Evolutionary conservation across 805 yeast genomes (phyloP), one percentile per base, ranked within the genome.

Genomic region (Saccharomycopsis sp.): DNA sequence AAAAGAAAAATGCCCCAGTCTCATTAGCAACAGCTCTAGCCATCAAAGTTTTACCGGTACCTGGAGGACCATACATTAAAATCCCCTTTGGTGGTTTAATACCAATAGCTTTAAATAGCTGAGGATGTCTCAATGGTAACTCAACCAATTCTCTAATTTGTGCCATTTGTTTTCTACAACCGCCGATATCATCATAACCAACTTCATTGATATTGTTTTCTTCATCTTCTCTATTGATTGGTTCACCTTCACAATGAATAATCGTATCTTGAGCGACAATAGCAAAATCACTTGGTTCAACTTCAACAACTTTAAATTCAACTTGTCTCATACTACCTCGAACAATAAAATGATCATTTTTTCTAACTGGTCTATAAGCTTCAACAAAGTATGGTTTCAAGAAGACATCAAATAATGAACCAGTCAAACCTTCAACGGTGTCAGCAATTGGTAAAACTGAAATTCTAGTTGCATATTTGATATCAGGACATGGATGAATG

Each of bases 21-120:
- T 93, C 98, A 59, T 93, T 93, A 39, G 98, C 98, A 43, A 93
- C 98, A n/a, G 98, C 98, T 64, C 98, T 81, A 1, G 98, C 98
- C 96, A 93, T 88, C 56, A 93, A 74, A 26, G 98, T 93, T 69
- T 93, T 93, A 85, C 98, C 98, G 13, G 98, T 93, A 78, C 98
- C 98, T 27, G 98, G 98, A 40, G 98, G 98, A 60, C 98, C 98
- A 64, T 85, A 93, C 95, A 86, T 85, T 60, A 93, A 76, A 51
- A 93, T 88, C 72, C 98, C 98, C 66, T 87, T 85, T 54, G 98
- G 98, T 35, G 98, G 98, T 66, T 93, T 93, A 63, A 93, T 93
- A 77, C 98, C 98, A 60, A 93, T 90, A 31, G 94, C 81, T 71
- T 93, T 93, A 75, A 93, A 93, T 58, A 93, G 76, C 68, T 93